Base-by-base conservation (phyloP, 352 stramenopile genomes). In the Elongisporangium anandrum region DNA sequence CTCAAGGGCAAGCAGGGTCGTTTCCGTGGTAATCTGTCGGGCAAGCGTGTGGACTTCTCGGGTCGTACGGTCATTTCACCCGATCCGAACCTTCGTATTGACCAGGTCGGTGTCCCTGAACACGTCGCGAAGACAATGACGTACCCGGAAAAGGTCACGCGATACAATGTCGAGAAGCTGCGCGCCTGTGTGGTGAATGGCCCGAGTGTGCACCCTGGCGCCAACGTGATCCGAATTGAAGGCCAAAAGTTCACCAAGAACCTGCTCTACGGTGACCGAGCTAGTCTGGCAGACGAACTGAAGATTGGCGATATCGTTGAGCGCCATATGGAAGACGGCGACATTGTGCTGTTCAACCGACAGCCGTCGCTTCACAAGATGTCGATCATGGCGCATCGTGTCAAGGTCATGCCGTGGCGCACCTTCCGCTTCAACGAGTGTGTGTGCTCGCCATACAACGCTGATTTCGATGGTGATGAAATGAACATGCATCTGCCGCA, bases 401-500 rank as follows among this genome's bases (percentile, higher is more conserved):
- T 87, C 50, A 93, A 96, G 69, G 93, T 99, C 29, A 96, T 99
- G 77, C 88, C 96, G 6, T 99, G 94, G 93, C 82, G 96, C 38
- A 99, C 98, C 13, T 99, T 99, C 72, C 92, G 98, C 19, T 99
- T 99, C 77, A 99, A 99, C 78, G 98, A 99, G 77, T 99, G 97
- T 63, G 96, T 99, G 38, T 99, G 97, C 77, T 96, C 96, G 52
- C 97, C 98, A 26, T 99, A 99, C 76, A 99, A 99, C 54, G 97
- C 97, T 39, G 98, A 99, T 75, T 99, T 99, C 68, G 97, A 99
- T 75, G 97, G 97, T 59, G 97, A 99, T 65, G 97, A 99, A 70
- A 99, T 99, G 97, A 99, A 99, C 75, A 98, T 99, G 88, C 90
- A 97, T 69, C 71, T 99, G 20, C 98, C 98, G 21, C 98, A 99